Evolutionary conservation across 2,329 filamentous ascomycete genomes (phyloP).

Genomic region (Exserohilum rostratum): DNA sequence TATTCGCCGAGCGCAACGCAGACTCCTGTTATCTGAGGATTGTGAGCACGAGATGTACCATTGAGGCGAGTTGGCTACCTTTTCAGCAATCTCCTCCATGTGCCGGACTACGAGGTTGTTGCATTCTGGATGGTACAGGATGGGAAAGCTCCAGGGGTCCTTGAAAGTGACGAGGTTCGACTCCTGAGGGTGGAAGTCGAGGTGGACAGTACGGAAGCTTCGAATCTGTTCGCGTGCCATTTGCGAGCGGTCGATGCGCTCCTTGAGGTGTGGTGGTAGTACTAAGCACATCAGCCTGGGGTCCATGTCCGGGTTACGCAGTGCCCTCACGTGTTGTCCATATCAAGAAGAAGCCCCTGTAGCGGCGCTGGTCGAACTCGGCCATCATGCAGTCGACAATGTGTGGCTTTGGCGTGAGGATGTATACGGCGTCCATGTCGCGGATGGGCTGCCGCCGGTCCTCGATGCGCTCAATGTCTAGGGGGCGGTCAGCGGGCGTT

Average conservation of each 20-base stretch:
- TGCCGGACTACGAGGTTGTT: constrained; percentile 82
- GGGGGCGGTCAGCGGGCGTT: constrained; percentile 34
- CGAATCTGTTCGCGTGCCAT: constrained; percentile 74
- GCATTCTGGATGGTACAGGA: constrained; percentile 88
- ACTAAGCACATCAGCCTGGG: constrained; percentile 48
- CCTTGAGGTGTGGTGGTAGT: constrained; percentile 71
- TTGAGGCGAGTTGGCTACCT: constrained; percentile 60
- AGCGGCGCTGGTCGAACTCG: constrained; percentile 84
- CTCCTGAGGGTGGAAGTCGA: constrained; percentile 90
- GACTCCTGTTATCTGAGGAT: constrained; percentile 73
- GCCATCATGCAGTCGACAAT: constrained; percentile 93
- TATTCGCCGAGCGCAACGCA: constrained; percentile 95
- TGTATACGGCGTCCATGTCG: constrained; percentile 93
- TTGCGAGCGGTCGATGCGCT: constrained; percentile 74
- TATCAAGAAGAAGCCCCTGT: constrained; percentile 78
- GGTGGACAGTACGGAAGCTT: constrained; percentile 80
- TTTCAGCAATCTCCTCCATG: constrained; percentile 84
- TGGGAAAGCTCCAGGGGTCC: constrained; percentile 94
- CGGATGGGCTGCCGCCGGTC: constrained; percentile 80
- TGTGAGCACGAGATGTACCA: constrained; percentile 7
- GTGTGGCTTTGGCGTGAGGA: constrained; percentile 83
- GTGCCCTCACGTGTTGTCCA: constrained; percentile 71
- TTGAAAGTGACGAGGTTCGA: constrained; percentile 89
- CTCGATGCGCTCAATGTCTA: constrained; percentile 95
- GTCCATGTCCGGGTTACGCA: background rate